phyloP scores from a whole-genome alignment of 352 stramenopile genomes.

The Globisporangium radiosum region DNA sequence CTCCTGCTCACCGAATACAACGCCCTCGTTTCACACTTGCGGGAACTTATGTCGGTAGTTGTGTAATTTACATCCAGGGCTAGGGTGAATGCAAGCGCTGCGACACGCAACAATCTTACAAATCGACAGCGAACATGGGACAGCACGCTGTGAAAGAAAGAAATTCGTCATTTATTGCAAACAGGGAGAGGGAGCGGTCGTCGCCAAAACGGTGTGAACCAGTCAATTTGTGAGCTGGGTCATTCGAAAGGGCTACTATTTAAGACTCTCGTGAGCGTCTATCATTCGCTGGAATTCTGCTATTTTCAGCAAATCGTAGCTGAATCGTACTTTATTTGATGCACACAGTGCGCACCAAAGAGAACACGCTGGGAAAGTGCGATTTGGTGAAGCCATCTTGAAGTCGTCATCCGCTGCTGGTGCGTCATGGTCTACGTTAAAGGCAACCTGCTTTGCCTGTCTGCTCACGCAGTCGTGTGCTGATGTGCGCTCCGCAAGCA shows the following conservation, averaged over 20 bases:
- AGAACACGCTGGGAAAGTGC: background rate
- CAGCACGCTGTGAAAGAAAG: background rate
- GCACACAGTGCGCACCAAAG: background rate
- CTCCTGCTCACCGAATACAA: conserved; percentile 7
- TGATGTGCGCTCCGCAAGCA: no score
- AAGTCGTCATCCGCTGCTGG: background rate
- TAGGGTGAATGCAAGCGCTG: background rate
- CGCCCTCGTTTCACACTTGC: background rate
- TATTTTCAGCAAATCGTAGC: conserved; percentile 6
- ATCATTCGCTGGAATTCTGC: conserved; percentile 4
- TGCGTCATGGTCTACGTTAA: no score
- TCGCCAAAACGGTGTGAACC: conserved; percentile 13
- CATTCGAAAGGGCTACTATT: no score
- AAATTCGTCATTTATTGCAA: conserved; percentile 6
- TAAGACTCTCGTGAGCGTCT: background rate
- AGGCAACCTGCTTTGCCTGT: no score
- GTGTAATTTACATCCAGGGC: conserved; percentile 7
- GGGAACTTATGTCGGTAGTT: conserved; percentile 7
- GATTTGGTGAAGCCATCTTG: background rate
- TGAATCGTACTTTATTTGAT: background rate
- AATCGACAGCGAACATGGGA: background rate
- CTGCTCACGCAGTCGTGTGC: no score
- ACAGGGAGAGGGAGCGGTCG: conserved; percentile 2
- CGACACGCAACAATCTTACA: conserved; percentile 1
- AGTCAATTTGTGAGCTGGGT: conserved; percentile 16